Evolutionary conservation across 208 protist genomes (phyloP).

Genomic region (Phytomonas sp.): DNA sequence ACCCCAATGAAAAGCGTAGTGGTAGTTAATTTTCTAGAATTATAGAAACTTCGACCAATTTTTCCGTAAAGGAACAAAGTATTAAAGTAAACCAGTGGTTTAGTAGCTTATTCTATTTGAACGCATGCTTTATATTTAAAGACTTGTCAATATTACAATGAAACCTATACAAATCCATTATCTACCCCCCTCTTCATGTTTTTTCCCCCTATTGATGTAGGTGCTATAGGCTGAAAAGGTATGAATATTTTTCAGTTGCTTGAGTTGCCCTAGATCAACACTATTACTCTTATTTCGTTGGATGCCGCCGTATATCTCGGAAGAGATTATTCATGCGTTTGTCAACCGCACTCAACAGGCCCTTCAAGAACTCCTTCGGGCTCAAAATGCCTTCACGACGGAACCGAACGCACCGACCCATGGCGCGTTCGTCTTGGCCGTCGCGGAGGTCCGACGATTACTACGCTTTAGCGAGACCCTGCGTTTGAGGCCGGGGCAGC

Average conservation of each 20-base stretch:
- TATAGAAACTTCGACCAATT: not conserved
- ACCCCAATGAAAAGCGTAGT: not conserved
- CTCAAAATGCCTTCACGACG: slow-evolving; percentile 24
- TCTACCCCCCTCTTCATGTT: not conserved
- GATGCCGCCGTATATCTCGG: not conserved
- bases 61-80: not conserved
- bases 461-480: slow-evolving; percentile 26
- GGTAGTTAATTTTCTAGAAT: not conserved
- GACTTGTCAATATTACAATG: not conserved
- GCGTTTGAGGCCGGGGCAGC: slow-evolving; percentile 17
- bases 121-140: not conserved
- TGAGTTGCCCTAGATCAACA: not conserved
- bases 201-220: not conserved
- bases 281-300: not conserved
- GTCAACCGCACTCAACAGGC: slow-evolving; percentile 12
- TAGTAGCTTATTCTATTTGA: not conserved
- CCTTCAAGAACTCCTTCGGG: slow-evolving; percentile 15
- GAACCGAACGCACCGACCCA: slow-evolving; percentile 23
- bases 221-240: not conserved
- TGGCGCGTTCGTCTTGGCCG: slow-evolving; percentile 37
- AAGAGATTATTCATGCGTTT: slow-evolving; percentile 9
- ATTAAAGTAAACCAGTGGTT: not conserved
- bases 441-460: slow-evolving; percentile 37
- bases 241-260: not conserved
- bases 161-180: not conserved